Conservation (phyloP, 345 rosid genomes). For the Kernera saxatilis region DNA sequence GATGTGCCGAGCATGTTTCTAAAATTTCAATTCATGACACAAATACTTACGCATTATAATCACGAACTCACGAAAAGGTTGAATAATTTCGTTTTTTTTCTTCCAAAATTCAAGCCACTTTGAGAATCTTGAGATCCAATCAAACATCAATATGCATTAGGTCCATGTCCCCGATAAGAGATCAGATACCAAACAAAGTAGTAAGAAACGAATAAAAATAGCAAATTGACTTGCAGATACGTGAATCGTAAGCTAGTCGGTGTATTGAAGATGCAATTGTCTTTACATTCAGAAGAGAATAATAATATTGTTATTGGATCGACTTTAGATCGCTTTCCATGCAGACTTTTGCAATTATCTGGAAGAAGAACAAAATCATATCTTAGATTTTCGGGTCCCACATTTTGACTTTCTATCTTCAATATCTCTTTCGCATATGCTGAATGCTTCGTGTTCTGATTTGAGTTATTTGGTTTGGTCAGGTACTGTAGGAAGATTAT, state of each 20-base stretch:
- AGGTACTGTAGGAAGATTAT: too few species aligned
- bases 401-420: constrained; percentile 6
- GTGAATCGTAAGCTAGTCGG: constrained; percentile 16
- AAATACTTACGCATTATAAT: too few species aligned
- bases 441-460: background rate
- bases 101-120: background rate
- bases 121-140: background rate
- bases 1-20: too few species aligned
- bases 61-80: too few species aligned
- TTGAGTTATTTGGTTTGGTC: background rate
- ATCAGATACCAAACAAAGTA: background rate
- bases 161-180: constrained; percentile 2
- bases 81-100: background rate
- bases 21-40: too few species aligned
- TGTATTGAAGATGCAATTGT: constrained; percentile 5
- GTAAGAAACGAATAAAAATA: background rate
- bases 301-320: constrained; percentile 9
- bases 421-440: constrained; percentile 1
- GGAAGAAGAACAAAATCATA: constrained; percentile 22
- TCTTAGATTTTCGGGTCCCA: constrained; percentile 3
- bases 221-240: background rate
- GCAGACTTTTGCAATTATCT: constrained; percentile 6
- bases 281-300: background rate
- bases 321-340: background rate
- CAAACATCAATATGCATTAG: background rate